Conservation (phyloP, 345 rosid genomes). For the Psidium guajava region DNA sequence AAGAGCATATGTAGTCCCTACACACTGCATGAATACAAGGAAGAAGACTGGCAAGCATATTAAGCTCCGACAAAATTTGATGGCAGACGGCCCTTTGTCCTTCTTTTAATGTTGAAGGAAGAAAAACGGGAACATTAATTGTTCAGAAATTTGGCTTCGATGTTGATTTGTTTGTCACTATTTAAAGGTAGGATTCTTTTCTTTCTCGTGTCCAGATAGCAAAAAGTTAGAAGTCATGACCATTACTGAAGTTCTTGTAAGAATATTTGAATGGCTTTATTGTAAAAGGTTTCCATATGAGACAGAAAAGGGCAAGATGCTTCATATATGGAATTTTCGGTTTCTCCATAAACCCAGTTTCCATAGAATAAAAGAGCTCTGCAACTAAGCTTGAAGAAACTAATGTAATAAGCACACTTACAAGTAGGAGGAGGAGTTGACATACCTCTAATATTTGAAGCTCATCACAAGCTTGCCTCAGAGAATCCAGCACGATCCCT, state of each 20-base stretch:
- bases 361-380: neutral
- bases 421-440: neutral
- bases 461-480: conserved; percentile 78
- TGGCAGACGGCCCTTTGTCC: neutral
- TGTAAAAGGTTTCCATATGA: neutral
- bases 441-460: conserved; percentile 74
- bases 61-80: neutral
- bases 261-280: neutral
- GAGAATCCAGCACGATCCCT: conserved; percentile 58
- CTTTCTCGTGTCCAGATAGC: neutral
- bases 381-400: neutral
- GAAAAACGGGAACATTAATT: neutral
- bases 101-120: neutral
- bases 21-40: neutral
- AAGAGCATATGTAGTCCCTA: neutral
- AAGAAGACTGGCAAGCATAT: neutral
- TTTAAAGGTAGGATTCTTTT: neutral
- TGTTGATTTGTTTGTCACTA: neutral
- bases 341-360: neutral
- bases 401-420: neutral
- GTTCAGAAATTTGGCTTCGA: neutral
- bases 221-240: neutral
- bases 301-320: neutral
- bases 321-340: neutral
- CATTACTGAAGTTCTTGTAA: neutral